Percentiles rank a stretch among this genome's conserved stretches.
phyloP scores from a whole-genome alignment of 2,329 filamentous ascomycete species.

The Stylonectria norvegica region DNA sequence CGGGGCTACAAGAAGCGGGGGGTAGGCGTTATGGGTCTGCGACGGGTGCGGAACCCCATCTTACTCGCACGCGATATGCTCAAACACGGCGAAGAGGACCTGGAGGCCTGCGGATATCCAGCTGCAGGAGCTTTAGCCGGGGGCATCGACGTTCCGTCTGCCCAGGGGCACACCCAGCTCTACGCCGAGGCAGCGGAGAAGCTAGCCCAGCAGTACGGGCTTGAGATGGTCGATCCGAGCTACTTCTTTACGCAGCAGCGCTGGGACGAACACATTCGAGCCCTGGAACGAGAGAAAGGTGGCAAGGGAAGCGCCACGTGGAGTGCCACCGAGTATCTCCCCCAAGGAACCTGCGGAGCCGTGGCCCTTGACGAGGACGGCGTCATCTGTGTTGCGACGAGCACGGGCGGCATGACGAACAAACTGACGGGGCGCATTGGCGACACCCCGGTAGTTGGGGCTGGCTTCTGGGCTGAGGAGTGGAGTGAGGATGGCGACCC shows the following conservation, averaged over 20 bases:
- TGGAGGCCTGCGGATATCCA: constrained; percentile 36
- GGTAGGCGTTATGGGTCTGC: constrained; percentile 71
- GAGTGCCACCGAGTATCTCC: constrained; percentile 64
- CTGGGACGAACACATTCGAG: constrained; percentile 74
- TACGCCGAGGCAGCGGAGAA: constrained; percentile 65
- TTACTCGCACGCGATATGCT: constrained; percentile 69
- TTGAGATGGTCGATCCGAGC: constrained; percentile 63
- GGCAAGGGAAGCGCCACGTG: constrained; percentile 46
- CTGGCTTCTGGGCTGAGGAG: constrained; percentile 87
- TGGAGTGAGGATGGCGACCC: constrained; percentile 57
- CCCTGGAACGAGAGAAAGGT: constrained; percentile 47
- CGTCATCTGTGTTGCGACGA: constrained; percentile 65
- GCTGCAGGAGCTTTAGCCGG: not conserved
- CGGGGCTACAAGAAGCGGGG: constrained; percentile 69
- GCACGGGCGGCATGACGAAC: constrained; percentile 79
- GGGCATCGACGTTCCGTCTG: constrained; percentile 48
- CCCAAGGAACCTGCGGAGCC: constrained; percentile 81
- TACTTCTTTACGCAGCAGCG: constrained; percentile 78
- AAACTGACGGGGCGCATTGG: constrained; percentile 82
- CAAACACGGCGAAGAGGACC: constrained; percentile 60
- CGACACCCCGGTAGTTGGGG: constrained; percentile 79
- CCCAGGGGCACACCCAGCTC: constrained; percentile 68
- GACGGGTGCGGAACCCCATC: constrained; percentile 75
- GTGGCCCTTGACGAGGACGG: constrained; percentile 77
- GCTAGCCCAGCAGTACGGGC: constrained; percentile 63